Base-by-base conservation (phyloP, 768 basidiomycete species). In the Xanthoconium purpureum region DNA sequence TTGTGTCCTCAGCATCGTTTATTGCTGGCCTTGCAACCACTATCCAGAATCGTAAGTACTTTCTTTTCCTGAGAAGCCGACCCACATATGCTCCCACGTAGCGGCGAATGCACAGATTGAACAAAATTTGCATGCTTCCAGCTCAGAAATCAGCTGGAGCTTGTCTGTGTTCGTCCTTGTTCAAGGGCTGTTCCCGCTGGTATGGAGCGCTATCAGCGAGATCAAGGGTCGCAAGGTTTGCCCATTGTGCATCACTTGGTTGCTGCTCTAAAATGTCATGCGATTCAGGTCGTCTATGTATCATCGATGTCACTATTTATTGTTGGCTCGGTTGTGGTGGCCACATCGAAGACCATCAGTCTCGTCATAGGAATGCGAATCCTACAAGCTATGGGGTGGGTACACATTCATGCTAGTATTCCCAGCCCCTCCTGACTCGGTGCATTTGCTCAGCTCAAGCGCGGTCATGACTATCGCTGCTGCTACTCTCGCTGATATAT, bases 401-500 rank as follows among this genome's bases (percentile, higher is more conserved):
- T 57, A 13, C 3, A 3, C 24, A 7, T 30, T 33, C 30, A 28
- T 29, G 30, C 36, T 6, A 4, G 3, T 9, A 40, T 28, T n/a
- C 15, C 6, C n/a, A 5, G 6, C 2, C 0, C 8, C 15, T 30
- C 17, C 44, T 58, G 42, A 62, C 24, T 52, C 3, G 18, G 28
- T 37, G 8, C 14, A 15, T 38, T 12, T 33, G 4, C 13, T 43
- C 55, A 86, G 84, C 14, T 85, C 84, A 6, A 82, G 84, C 50
- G 86, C 88, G 1, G 84, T 88, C 15, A 78, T 88, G 54, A 70
- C 85, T 0, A 83, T 92, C 46, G 90, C 89, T 12, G 88, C 88
- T 1, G 89, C 87, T 6, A 88, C 89, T 0, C 76, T 92, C 4
- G 88, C 89, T 5, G 90, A 91, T 66, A 84, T 91, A 17, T 91